Percentiles rank a stretch among this genome's conserved stretches.
Evolutionary conservation across 495 filamentous ascomycete species (phyloP).

Genomic region (Neurospora africana): DNA sequence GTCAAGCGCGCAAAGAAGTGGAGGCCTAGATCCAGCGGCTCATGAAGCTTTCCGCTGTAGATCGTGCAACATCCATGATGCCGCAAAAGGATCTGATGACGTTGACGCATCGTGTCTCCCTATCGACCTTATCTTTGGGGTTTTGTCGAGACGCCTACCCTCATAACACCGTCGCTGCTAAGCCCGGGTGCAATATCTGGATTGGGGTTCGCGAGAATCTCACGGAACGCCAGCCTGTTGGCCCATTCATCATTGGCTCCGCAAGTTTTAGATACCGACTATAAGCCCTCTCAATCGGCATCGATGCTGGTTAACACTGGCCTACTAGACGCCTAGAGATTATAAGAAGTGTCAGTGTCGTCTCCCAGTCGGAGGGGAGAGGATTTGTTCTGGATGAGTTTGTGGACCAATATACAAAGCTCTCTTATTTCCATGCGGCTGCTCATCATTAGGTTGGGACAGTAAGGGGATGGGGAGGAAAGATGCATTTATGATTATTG

Average conservation of each 20-base stretch:
- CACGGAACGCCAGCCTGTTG: neutral
- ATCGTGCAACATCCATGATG: neutral
- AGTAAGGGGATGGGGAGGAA: neutral
- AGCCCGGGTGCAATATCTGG: neutral
- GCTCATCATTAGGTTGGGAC: neutral
- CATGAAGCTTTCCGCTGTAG: neutral
- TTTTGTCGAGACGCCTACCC: neutral
- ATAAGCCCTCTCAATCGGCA: neutral
- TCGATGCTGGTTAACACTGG: neutral
- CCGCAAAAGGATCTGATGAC: neutral
- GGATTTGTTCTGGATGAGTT: neutral
- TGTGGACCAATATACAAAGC: neutral
- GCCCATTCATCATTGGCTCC: neutral
- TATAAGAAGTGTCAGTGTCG: neutral
- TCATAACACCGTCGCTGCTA: neutral
- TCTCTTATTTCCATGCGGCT: neutral
- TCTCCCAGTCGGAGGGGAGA: neutral
- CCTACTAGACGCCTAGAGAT: neutral
- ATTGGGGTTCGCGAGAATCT: neutral
- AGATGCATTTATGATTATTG: neutral
- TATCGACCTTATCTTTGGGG: neutral
- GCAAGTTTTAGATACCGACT: neutral
- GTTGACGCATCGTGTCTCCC: neutral
- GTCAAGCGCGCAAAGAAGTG: neutral
- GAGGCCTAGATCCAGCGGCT: neutral